Evolutionary conservation across 108 stramenopile species (phyloP).

Genomic region (Skeletonema grethae): DNA sequence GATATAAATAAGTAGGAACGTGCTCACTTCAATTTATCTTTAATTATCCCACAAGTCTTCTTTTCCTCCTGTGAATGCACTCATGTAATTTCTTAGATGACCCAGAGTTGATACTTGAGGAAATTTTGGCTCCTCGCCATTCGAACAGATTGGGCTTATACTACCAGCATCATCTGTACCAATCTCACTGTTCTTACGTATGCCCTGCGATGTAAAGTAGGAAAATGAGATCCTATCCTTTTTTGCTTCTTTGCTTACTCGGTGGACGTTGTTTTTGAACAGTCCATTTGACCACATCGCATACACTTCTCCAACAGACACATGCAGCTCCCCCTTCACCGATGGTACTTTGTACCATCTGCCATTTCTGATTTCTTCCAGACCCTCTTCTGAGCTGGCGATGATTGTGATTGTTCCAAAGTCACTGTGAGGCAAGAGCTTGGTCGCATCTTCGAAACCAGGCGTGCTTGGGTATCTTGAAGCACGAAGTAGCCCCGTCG

Average conservation of each 20-base stretch:
- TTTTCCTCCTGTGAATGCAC: background rate
- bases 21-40: too few species aligned
- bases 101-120: background rate
- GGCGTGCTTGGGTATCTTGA: background rate
- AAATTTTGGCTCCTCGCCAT: background rate
- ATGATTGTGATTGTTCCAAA: background rate
- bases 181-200: background rate
- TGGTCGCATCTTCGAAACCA: slow-evolving; percentile 1
- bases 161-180: background rate
- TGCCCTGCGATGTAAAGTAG: background rate
- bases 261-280: background rate
- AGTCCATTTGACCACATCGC: background rate
- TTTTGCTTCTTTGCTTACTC: background rate
- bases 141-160: background rate
- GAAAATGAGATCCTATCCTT: background rate
- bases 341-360: background rate
- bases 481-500: background rate
- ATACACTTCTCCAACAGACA: background rate
- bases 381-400: background rate
- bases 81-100: background rate
- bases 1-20: too few species aligned
- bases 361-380: background rate
- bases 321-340: background rate
- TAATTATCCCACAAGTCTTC: too few species aligned
- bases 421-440: slow-evolving; percentile 5